Base-by-base conservation (phyloP, 192 early-diverging fungal species). In the Coemansia sp. region DNA sequence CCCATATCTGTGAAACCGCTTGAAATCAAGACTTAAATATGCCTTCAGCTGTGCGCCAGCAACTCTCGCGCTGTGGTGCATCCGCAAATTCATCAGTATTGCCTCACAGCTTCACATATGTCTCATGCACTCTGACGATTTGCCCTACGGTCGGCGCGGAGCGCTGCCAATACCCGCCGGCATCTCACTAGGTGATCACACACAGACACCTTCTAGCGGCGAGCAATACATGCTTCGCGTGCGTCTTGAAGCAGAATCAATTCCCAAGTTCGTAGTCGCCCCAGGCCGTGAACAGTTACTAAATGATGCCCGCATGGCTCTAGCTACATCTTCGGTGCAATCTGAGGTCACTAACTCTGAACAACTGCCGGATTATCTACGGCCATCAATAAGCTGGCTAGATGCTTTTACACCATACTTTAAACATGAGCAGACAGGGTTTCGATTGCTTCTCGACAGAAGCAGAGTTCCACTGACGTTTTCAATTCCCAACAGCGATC, bases 201-300 rank as follows among this genome's bases (percentile, higher is more conserved):
- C 54, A 12, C 57, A 64, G 32, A 61, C 58, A 25, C 77, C 77
- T 6, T 65, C 70, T 10, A 71, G 62, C 51, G 77, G 68, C 24
- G 77, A 79, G 56, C 77, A 79, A 50, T 79, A 79, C 58, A 61
- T 79, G 67, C 67, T 79, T 8, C 71, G 77, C 21, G 77, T 79
- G 5, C 53, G 66, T 22, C 51, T 67, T 51, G 77, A 79, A 32
- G 54, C 71, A 2, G 53, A 34, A 24, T 65, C 67, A 5, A 62
- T 62, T 12, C 77, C 77, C 19, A 59, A 41, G 6, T 55, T 79
- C 12, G 58, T 58, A 0, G 53, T 63, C 22, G 71, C 64, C 5
- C 60, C 30, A 8, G 52, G 64, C 34, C 68, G 68, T 22, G 52
- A 63, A 4, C 31, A 67, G 56, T 38, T 56, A 21, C 56, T 59